These are phyloP conservation scores for Alternaria novae-zelandiae DNA, from an alignment of 2,329 filamentous ascomycete genomes.

Conservation along the genomic window DNA sequence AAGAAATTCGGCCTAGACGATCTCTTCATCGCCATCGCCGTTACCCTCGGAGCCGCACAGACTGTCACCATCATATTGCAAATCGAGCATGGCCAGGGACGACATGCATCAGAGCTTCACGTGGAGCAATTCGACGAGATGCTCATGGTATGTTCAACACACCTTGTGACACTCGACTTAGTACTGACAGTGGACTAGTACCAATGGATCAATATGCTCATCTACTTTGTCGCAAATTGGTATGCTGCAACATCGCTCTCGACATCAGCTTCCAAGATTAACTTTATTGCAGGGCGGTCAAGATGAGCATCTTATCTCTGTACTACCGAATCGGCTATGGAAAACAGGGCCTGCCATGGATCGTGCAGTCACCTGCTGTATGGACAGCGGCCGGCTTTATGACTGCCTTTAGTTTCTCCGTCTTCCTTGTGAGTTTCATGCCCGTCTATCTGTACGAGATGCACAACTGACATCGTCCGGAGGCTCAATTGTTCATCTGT, in stretches of 20 bases:
- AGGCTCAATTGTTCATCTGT: constrained; percentile 32
- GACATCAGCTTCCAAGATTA: not conserved
- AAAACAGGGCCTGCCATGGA: constrained; percentile 30
- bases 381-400: constrained; percentile 28
- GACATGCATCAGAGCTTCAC: constrained; percentile 24
- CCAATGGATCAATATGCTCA: constrained; percentile 35
- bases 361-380: constrained; percentile 28
- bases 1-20: constrained; percentile 36
- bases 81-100: constrained; percentile 32
- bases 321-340: constrained; percentile 37
- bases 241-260: constrained; percentile 3
- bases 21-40: constrained; percentile 32
- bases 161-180: no score
- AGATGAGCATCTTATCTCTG: constrained; percentile 39
- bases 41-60: constrained; percentile 32
- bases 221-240: constrained; percentile 39
- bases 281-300: constrained; percentile 28
- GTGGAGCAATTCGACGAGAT: constrained; percentile 27
- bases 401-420: constrained; percentile 27
- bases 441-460: not conserved
- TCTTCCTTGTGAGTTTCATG: constrained; percentile 24
- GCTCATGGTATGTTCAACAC: constrained; percentile 23
- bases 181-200: constrained; percentile 22
- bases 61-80: constrained; percentile 34
- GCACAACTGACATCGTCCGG: not conserved